Base-by-base conservation (phyloP, 345 rosid genomes). In the Cardamine chenopodiifolia region DNA sequence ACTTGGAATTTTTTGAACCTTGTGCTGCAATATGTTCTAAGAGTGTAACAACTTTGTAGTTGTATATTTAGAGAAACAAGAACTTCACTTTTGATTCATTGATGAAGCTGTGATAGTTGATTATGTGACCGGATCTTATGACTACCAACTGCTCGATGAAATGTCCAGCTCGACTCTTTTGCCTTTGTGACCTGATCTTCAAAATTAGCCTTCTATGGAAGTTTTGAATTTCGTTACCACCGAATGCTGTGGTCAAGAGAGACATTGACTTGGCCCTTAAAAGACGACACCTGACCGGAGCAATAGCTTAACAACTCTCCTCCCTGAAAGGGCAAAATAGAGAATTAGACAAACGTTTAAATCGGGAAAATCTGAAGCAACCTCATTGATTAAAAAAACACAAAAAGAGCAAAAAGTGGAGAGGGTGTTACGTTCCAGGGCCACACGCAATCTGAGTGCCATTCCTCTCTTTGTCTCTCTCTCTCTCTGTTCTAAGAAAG, bases 361-460 rank as follows among this genome's bases (percentile, higher is more conserved):
- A 75, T 68, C 79, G 70, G 79, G 74, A 75, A 75, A 75, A 59
- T 75, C 74, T 40, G 70, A 76, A 40, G 63, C 66, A 74, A 64
- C 55, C 57, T 20, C 14, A 55, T 73, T 23, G 54, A 73, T 61
- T 26, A 57, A 59, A 40, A 45, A 47, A 34, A 35, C 65, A 77
- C 45, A 77, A 60, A 78, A 77, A 78, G 74, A 78, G 74, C 73
- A 68, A 78, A 73, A 78, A 66, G 78, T 31, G 78, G 81, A 73
- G 78, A 78, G 74, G 11, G 78, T 72, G 69, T 71, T 76, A 54
- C 55, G 77, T 60, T 52, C 44, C 47, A 67, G 68, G 70, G 70
- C 64, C 81, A 78, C 78, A 78, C 81, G 74, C 73, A 72, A 78
- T 72, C 78, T 73, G 17, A 67, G 53, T 72, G 26, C 53, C 68